A percentile compares a stretch with the other conserved stretches of the same genome.
phyloP scores from a whole-genome alignment of 1,284 basidiomycete genomes.

The Trichosporon sp. region DNA sequence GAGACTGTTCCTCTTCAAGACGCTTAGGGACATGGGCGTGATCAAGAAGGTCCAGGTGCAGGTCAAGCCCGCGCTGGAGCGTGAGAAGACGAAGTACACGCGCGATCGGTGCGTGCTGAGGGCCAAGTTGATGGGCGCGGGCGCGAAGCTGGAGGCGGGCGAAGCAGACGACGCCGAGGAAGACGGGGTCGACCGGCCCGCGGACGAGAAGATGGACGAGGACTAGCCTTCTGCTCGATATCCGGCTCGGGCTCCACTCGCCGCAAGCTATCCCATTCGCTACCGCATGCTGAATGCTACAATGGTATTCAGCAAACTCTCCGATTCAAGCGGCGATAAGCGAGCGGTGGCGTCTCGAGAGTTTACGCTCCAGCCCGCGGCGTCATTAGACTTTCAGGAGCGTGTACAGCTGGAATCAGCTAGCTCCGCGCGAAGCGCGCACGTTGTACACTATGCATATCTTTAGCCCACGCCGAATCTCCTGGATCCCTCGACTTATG shows the following conservation, averaged over 20 bases:
- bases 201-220: constrained; percentile 16
- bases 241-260: neutral
- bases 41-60: constrained; percentile 29
- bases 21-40: constrained; percentile 24
- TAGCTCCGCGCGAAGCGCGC: too few relatives aligned
- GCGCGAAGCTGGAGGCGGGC: constrained; percentile 22
- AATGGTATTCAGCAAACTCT: neutral
- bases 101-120: constrained; percentile 27
- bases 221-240: neutral
- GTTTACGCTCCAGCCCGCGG: neutral
- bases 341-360: neutral
- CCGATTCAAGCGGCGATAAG: too few relatives aligned
- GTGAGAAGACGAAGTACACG: constrained; percentile 29
- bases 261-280: too few relatives aligned
- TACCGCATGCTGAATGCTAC: neutral
- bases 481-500: too few relatives aligned
- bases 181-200: too few relatives aligned
- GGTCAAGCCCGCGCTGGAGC: constrained; percentile 34
- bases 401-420: neutral
- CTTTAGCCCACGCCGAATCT: too few relatives aligned
- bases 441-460: too few relatives aligned
- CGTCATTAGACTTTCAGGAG: neutral
- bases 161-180: constrained; percentile 19
- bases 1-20: constrained; percentile 32
- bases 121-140: constrained; percentile 32